A percentile compares a stretch with the other conserved stretches of the same genome.
Evolutionary conservation across 2,329 filamentous ascomycete species (phyloP).

Genomic region (Alternaria sp.): DNA sequence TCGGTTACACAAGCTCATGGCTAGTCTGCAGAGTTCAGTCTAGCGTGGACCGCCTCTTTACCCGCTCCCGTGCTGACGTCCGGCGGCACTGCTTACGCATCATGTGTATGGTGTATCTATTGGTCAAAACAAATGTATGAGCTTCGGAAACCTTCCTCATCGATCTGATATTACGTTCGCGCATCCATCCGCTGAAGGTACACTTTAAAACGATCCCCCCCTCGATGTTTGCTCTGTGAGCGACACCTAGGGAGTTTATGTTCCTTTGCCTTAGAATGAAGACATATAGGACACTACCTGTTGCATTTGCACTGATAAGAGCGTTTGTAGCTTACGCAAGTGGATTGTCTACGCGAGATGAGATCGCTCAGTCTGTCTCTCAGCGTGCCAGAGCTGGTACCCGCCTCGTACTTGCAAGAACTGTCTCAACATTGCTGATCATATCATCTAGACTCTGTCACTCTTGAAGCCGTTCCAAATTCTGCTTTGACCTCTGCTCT

Average conservation of each 20-base stretch:
- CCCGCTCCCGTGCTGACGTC: neutral
- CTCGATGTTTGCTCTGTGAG: too few relatives aligned
- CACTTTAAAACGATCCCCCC: neutral
- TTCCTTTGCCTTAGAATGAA: neutral
- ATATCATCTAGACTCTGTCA: neutral
- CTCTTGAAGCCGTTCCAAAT: neutral
- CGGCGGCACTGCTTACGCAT: constrained; percentile 7
- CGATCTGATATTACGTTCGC: neutral
- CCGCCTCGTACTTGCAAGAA: neutral
- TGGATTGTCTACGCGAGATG: neutral
- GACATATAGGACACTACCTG: neutral
- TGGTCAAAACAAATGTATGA: neutral
- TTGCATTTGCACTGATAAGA: neutral
- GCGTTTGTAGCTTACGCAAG: neutral
- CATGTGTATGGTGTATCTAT: neutral
- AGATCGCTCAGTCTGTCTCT: neutral
- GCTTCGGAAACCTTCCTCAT: neutral
- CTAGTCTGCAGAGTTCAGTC: neutral
- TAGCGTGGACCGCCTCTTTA: neutral
- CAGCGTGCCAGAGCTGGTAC: neutral
- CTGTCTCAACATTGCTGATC: neutral
- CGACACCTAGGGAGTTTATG: neutral
- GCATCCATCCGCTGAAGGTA: too few relatives aligned
- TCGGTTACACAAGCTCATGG: neutral
- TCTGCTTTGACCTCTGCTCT: neutral